Evolutionary conservation across 2,329 filamentous ascomycete species (phyloP).

Genomic region (Penicillium sp.): DNA sequence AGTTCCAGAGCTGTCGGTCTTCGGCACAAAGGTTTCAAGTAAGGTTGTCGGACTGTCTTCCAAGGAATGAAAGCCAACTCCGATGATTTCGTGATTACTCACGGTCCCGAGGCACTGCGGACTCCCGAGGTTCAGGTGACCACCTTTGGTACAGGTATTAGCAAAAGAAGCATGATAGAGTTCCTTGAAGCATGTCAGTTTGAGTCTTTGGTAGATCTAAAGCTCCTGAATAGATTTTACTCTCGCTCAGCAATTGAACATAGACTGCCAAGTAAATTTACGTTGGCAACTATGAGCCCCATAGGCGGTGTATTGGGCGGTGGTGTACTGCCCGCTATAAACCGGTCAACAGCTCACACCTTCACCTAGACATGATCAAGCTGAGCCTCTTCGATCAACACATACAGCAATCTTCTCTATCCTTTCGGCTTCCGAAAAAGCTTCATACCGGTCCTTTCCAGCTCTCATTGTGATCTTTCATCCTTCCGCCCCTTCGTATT

Average conservation of each 20-base stretch:
- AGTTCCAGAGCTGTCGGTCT: not conserved
- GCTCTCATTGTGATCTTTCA: not conserved
- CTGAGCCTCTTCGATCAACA: not conserved
- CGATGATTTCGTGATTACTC: slow-evolving; percentile 26
- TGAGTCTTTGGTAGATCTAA: not conserved
- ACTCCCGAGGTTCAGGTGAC: not conserved
- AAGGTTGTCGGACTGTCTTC: not conserved
- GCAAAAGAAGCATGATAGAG: not conserved
- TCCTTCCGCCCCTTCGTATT: not conserved
- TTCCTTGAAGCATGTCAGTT: not conserved
- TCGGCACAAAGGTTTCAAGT: not conserved
- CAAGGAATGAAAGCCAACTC: not conserved
- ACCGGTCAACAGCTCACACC: slow-evolving; percentile 2
- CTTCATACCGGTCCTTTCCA: no score
- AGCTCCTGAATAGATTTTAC: no score
- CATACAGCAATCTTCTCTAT: not conserved
- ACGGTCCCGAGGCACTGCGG: slow-evolving; percentile 16
- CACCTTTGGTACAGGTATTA: not conserved
- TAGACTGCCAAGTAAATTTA: not conserved
- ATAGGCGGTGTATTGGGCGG: slow-evolving; percentile 14
- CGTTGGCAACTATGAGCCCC: not conserved
- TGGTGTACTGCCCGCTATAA: slow-evolving; percentile 8
- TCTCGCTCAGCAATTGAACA: no score
- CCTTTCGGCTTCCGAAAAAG: not conserved
- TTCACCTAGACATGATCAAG: slow-evolving; percentile 13